phyloP scores from a whole-genome alignment of 805 yeast genomes.

The Sugiyamaella mastotermitis region DNA sequence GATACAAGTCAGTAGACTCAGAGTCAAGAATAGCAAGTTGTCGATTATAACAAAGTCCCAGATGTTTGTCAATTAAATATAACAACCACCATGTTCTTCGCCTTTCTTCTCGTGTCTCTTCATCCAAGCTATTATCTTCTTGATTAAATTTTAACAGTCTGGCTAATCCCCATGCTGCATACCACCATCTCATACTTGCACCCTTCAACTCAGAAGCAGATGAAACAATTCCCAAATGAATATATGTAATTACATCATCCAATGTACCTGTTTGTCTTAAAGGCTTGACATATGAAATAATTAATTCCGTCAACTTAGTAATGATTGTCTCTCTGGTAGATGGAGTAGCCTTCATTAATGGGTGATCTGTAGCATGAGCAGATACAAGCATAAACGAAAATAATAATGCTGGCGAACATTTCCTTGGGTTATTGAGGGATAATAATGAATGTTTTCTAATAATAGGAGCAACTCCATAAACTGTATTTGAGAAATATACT shows the following conservation, averaged over 20 bases:
- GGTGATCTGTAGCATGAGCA: conserved; percentile 27
- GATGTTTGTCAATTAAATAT: conserved; percentile 32
- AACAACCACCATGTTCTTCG: conserved; percentile 37
- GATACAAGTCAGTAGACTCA: conserved; percentile 28
- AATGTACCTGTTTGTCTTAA: conserved; percentile 19
- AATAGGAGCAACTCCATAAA: conserved; percentile 25
- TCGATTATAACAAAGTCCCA: conserved; percentile 32
- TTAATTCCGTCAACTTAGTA: conserved; percentile 18
- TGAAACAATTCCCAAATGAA: conserved; percentile 25
- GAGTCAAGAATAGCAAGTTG: conserved; percentile 27
- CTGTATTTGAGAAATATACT: conserved; percentile 24
- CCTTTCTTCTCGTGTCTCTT: conserved; percentile 32
- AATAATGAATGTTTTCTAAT: conserved; percentile 24
- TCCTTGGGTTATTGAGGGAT: conserved; percentile 18
- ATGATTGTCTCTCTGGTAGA: conserved; percentile 23
- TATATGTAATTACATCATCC: conserved; percentile 27
- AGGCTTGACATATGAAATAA: conserved; percentile 19
- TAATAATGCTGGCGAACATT: conserved; percentile 21
- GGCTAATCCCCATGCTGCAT: conserved; percentile 26
- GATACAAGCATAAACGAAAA: conserved; percentile 25
- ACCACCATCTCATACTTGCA: conserved; percentile 26
- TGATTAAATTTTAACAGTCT: conserved; percentile 24
- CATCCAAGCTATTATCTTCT: conserved; percentile 16
- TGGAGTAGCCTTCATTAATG: conserved; percentile 24
- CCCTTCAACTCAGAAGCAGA: conserved; percentile 29